phyloP scores from a whole-genome alignment of 2,329 filamentous ascomycete genomes.

The Talaromyces pinophilus region DNA sequence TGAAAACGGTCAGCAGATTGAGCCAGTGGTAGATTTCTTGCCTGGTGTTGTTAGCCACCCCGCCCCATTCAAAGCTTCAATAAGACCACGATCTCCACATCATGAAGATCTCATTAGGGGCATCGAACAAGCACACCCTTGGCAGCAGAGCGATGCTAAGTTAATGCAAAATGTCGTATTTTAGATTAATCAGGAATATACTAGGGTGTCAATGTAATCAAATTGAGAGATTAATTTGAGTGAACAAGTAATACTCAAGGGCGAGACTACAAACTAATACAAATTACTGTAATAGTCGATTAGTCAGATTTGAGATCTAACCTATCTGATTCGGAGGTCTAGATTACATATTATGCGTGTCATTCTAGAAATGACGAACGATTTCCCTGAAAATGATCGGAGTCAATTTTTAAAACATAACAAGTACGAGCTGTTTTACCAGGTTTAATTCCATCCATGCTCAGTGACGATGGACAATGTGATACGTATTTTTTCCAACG shows the following conservation, averaged over 20 bases:
- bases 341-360: neutral
- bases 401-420: neutral
- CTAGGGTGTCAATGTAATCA: neutral
- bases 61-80: conserved; percentile 35
- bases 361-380: too few species aligned
- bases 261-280: neutral
- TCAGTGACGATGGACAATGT: neutral
- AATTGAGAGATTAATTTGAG: neutral
- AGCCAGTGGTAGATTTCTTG: conserved; percentile 39
- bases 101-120: conserved; percentile 38
- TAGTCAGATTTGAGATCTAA: neutral
- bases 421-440: neutral
- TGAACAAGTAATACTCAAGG: neutral
- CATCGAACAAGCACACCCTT: conserved; percentile 41
- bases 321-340: neutral
- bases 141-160: conserved; percentile 43
- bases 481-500: neutral
- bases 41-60: conserved; percentile 42
- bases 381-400: neutral
- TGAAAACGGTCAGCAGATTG: conserved; percentile 42
- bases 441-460: neutral
- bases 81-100: conserved; percentile 38
- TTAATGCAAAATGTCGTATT: conserved; percentile 17
- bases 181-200: neutral
- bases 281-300: neutral